phyloP scores from a whole-genome alignment of 148 eudicot genomes.

The Hydrangea macrophylla region DNA sequence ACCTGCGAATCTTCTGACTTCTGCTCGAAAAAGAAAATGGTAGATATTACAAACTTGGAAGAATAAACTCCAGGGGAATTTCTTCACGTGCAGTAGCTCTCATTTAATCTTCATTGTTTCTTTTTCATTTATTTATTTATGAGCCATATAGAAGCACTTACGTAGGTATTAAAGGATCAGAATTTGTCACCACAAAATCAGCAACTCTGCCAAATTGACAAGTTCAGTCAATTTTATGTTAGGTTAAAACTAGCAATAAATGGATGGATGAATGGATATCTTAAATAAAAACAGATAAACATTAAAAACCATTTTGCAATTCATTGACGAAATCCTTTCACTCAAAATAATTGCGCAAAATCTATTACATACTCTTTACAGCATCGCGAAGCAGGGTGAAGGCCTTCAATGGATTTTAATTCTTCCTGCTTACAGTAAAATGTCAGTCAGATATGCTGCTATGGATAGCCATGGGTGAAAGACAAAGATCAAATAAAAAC shows the following conservation, averaged over 20 bases:
- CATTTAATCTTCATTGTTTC: too few relatives aligned
- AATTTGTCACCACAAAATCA: slow-evolving; percentile 50
- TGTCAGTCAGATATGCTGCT: background rate
- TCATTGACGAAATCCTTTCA: background rate
- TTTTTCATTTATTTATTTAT: too few relatives aligned
- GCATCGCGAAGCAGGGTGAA: slow-evolving; percentile 1
- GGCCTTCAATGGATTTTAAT: background rate
- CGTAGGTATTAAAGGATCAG: slow-evolving; percentile 75
- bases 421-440: background rate
- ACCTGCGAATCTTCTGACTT: slow-evolving; percentile 45
- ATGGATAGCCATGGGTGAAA: too few relatives aligned
- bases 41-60: background rate
- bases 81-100: too few relatives aligned
- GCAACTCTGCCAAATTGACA: slow-evolving; percentile 46
- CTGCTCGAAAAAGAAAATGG: slow-evolving; percentile 29
- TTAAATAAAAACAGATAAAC: background rate
- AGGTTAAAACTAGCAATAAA: too few relatives aligned
- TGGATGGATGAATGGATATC: slow-evolving; percentile 1
- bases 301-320: background rate
- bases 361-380: slow-evolving; percentile 68
- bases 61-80: background rate
- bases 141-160: too few relatives aligned
- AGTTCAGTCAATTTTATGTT: slow-evolving; percentile 10
- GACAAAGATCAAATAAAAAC: too few relatives aligned
- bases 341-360: too few relatives aligned